Evolutionary conservation across 306 rosid genomes (phyloP).

Genomic region (Castanea crenata): DNA sequence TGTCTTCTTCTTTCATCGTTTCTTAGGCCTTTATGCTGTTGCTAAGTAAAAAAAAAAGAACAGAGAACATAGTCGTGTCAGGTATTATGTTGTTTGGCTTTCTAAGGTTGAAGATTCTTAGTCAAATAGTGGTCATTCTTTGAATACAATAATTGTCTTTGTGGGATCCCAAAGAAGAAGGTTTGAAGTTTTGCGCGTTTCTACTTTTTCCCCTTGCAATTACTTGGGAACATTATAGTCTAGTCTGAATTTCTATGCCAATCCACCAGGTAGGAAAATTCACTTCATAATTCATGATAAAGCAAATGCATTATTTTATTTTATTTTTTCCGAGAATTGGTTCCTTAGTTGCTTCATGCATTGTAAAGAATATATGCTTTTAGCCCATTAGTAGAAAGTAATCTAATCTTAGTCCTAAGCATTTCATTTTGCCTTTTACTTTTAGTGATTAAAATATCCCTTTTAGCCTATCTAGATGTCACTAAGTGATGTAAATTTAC

Average conservation of each 20-base stretch:
- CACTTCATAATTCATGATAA: not conserved
- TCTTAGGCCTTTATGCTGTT: not conserved
- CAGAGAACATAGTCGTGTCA: not conserved
- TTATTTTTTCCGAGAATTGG: conserved; percentile 1
- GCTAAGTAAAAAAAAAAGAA: not conserved
- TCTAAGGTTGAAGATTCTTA: not conserved
- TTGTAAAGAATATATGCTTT: conserved; percentile 23
- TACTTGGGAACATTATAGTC: not conserved
- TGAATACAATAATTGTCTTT: not conserved
- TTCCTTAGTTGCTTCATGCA: conserved; percentile 1
- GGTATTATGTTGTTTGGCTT: not conserved
- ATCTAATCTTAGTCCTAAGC: not conserved
- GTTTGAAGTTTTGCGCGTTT: not conserved
- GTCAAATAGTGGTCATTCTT: not conserved
- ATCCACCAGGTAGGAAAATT: not conserved
- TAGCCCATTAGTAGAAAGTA: not conserved
- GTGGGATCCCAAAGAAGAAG: not conserved
- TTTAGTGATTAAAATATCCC: not conserved
- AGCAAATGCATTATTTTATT: not conserved
- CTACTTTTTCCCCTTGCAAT: not conserved
- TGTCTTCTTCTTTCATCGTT: not conserved
- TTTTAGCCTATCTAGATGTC: not conserved
- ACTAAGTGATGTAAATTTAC: not conserved
- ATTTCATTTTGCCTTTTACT: not conserved
- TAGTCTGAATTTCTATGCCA: not conserved